Conservation (phyloP, 2,329 filamentous ascomycete genomes). For the Aspergillus fijiensis region DNA sequence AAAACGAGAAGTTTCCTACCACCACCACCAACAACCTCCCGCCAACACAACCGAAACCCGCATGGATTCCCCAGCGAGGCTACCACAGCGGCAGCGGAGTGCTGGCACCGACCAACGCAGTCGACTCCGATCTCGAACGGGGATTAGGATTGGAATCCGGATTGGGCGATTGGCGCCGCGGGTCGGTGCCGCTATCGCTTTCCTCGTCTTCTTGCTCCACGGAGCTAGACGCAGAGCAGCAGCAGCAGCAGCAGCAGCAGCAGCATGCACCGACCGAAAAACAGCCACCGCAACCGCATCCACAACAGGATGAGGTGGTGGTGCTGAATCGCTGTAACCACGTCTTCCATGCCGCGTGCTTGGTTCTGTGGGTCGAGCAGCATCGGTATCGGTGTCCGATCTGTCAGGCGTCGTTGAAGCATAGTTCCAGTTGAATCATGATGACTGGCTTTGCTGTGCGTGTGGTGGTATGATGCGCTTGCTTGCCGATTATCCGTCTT, state of each 20-base stretch:
- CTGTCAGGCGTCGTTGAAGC: conserved; percentile 26
- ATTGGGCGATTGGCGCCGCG: not conserved
- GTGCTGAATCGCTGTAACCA: conserved; percentile 32
- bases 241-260: too few species aligned
- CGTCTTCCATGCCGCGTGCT: conserved; percentile 30
- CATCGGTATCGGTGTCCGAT: conserved; percentile 31
- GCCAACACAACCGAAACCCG: not conserved
- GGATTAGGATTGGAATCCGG: not conserved
- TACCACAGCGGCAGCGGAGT: too few species aligned
- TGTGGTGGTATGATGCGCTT: too few species aligned
- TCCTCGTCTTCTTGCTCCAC: conserved; percentile 1
- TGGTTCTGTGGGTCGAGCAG: conserved; percentile 33
- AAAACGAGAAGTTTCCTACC: not conserved
- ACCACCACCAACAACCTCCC: not conserved
- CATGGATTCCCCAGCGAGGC: not conserved
- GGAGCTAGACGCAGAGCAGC: too few species aligned
- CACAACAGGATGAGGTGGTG: conserved; percentile 15
- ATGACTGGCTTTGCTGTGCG: too few species aligned
- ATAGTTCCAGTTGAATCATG: not conserved
- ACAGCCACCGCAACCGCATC: not conserved
- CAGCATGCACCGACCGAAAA: too few species aligned
- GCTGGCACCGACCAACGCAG: too few species aligned
- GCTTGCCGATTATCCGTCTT: too few species aligned
- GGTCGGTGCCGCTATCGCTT: conserved; percentile 8
- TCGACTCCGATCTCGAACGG: not conserved